Percentiles rank a stretch among this genome's conserved stretches.
phyloP scores from a whole-genome alignment of 805 yeast genomes.

The Groenewaldozyma salmanticensis region DNA sequence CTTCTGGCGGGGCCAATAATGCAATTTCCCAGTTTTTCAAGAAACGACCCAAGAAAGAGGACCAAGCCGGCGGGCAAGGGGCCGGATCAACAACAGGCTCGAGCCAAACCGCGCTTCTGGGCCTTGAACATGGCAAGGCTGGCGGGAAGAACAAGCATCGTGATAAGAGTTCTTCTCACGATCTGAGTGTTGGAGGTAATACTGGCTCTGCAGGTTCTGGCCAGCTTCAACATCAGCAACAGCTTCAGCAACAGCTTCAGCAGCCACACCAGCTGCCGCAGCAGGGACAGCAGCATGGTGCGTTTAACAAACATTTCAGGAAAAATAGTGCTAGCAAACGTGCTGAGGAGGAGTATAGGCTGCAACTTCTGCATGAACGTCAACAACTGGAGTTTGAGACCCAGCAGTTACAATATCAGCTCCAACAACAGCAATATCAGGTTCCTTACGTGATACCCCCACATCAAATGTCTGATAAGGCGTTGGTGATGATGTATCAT shows the following conservation, averaged over 20 bases:
- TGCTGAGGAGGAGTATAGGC: slow-evolving; percentile 1
- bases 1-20: not conserved
- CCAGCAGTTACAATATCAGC: slow-evolving; percentile 9
- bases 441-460: slow-evolving; percentile 28
- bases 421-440: slow-evolving; percentile 13
- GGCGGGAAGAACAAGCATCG: no score
- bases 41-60: not conserved
- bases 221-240: not conserved
- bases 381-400: slow-evolving; percentile 6
- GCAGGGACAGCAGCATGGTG: not conserved
- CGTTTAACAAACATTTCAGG: not conserved
- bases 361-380: slow-evolving; percentile 3
- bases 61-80: no score
- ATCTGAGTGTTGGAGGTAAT: not conserved
- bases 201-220: no score
- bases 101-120: no score
- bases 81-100: no score
- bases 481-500: slow-evolving; percentile 30
- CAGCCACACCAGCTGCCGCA: not conserved
- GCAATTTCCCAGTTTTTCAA: not conserved
- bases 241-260: slow-evolving; percentile 1
- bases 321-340: not conserved
- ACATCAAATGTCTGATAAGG: slow-evolving; percentile 27
- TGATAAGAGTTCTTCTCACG: no score
- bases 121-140: not conserved